These are phyloP conservation scores for Pythium guiyangense DNA, from an alignment of 352 stramenopile genomes.

Conservation along the genomic window DNA sequence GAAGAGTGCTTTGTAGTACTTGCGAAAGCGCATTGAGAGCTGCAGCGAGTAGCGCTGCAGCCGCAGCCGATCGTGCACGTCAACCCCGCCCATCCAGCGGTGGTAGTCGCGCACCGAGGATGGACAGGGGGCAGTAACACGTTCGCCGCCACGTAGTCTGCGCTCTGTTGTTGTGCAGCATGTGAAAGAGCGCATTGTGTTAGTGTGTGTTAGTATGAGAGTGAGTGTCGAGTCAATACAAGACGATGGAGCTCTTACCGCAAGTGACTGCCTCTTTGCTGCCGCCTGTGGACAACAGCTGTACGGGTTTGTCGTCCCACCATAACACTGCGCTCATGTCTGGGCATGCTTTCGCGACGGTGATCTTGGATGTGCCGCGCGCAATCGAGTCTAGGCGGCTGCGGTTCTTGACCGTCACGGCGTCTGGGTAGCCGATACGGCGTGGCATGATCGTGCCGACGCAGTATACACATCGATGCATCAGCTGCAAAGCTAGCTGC, in stretches of 20 bases:
- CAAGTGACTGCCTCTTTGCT: background rate
- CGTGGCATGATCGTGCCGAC: background rate
- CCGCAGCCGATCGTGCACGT: no score
- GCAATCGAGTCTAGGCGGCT: background rate
- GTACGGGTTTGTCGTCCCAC: background rate
- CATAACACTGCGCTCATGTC: background rate
- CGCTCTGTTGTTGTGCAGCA: no score
- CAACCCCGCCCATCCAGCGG: no score
- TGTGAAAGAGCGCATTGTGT: no score
- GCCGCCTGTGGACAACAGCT: background rate
- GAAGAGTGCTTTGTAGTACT: slow-evolving; percentile 1
- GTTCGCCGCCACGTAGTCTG: no score
- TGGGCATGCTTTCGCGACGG: background rate
- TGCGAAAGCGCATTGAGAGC: background rate
- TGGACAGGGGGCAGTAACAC: no score
- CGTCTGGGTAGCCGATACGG: background rate
- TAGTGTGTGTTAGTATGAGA: background rate
- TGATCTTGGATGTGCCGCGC: background rate
- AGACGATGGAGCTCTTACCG: background rate
- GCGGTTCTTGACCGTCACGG: background rate
- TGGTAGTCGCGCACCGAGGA: no score
- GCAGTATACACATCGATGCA: background rate
- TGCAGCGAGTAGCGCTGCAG: no score
- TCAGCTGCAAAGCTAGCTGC: background rate
- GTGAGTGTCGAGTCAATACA: background rate